A percentile compares a stretch with the other conserved stretches of the same genome.
phyloP scores from a whole-genome alignment of 305 asterid genomes.

The Petunia hybrid region DNA sequence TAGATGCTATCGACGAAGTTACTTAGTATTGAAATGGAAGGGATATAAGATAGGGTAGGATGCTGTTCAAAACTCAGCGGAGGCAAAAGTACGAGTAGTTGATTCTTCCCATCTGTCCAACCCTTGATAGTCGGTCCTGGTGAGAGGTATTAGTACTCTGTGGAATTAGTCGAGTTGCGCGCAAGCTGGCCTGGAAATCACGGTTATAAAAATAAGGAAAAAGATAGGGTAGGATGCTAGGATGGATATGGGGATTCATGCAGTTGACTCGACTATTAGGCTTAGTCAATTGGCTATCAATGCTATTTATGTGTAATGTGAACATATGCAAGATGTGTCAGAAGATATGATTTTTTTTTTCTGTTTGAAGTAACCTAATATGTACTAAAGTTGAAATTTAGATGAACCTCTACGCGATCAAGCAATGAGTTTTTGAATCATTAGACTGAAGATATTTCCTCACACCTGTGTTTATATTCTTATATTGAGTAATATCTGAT shows the following conservation, averaged over 20 bases:
- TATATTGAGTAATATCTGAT: background rate
- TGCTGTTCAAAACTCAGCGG: background rate
- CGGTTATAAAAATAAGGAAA: no score
- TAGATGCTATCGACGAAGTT: background rate
- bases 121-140: no score
- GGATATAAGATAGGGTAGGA: background rate
- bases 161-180: no score
- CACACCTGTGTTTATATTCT: background rate
- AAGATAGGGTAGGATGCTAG: background rate
- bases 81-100: background rate
- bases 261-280: background rate
- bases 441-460: background rate
- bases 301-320: background rate
- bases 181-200: no score
- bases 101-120: no score
- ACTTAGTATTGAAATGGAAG: background rate
- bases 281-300: background rate
- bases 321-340: background rate
- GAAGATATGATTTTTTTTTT: background rate
- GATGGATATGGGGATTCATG: constrained; percentile 7
- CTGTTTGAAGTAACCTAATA: background rate
- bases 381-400: background rate
- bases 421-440: constrained; percentile 11
- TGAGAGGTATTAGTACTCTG: no score
- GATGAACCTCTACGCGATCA: constrained; percentile 5